Conservation (phyloP, 2,329 filamentous ascomycete species). For the Aspergillus sp. region DNA sequence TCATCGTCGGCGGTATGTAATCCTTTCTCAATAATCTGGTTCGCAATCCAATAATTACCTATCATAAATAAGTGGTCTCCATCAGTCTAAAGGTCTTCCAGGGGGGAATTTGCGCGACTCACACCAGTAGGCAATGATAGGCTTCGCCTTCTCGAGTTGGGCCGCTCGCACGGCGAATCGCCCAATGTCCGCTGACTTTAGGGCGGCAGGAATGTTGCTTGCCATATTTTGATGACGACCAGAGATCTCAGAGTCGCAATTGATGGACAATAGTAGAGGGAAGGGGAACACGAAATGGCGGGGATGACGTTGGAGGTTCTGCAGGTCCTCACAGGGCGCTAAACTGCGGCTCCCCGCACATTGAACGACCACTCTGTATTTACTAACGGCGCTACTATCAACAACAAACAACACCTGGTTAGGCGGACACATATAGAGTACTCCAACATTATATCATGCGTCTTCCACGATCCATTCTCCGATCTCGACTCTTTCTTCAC, state of each 20-base stretch:
- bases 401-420: not conserved
- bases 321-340: slow-evolving; percentile 9
- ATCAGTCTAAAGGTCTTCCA: slow-evolving; percentile 24
- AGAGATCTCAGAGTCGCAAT: not conserved
- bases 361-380: not conserved
- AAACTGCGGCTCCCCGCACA: slow-evolving; percentile 10
- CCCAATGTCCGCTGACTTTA: slow-evolving; percentile 80
- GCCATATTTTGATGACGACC: slow-evolving; percentile 62
- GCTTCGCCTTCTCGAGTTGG: slow-evolving; percentile 83
- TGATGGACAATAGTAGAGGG: slow-evolving; percentile 4
- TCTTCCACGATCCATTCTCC: slow-evolving; percentile 48
- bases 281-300: slow-evolving; percentile 16
- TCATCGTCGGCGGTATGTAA: slow-evolving; percentile 81
- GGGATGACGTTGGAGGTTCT: slow-evolving; percentile 31
- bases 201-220: slow-evolving; percentile 67
- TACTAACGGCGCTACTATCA: not conserved
- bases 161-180: slow-evolving; percentile 82
- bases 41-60: slow-evolving; percentile 92
- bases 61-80: slow-evolving; percentile 5
- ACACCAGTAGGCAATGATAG: slow-evolving; percentile 96
- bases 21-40: slow-evolving; percentile 81
- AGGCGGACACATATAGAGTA: not conserved
- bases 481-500: slow-evolving; percentile 48
- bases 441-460: slow-evolving; percentile 21
- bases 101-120: slow-evolving; percentile 45